A percentile compares a stretch with the other conserved stretches of the same genome.
Conservation (phyloP, 495 filamentous ascomycete genomes). For the Glarea lozoyensis region DNA sequence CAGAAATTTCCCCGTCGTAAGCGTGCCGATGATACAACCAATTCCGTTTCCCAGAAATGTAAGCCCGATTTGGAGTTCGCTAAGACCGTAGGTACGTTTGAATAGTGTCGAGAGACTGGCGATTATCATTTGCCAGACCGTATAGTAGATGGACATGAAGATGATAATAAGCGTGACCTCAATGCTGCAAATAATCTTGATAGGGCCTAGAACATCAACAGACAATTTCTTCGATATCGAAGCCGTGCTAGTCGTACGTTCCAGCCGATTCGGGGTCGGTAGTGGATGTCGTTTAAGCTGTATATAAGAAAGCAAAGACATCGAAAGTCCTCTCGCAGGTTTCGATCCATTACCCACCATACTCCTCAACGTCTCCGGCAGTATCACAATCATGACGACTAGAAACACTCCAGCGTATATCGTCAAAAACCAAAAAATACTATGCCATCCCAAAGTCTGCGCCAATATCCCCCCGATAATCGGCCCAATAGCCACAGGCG, state of each 20-base stretch:
- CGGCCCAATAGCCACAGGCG: slow-evolving; percentile 32
- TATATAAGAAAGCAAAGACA: slow-evolving; percentile 8
- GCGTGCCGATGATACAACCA: slow-evolving; percentile 56
- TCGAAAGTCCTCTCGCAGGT: too few species aligned
- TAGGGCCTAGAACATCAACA: slow-evolving; percentile 8
- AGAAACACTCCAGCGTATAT: slow-evolving; percentile 37
- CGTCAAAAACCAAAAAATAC: slow-evolving; percentile 49
- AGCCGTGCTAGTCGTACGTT: slow-evolving; percentile 3
- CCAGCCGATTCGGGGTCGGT: neutral
- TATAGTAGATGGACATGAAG: slow-evolving; percentile 41
- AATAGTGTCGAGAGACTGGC: slow-evolving; percentile 47
- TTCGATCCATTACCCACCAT: slow-evolving; percentile 41
- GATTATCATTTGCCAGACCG: slow-evolving; percentile 49
- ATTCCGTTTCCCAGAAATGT: slow-evolving; percentile 52
- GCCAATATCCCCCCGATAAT: slow-evolving; percentile 48
- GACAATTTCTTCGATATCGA: too few species aligned
- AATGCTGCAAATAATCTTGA: slow-evolving; percentile 10
- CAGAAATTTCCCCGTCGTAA: slow-evolving; percentile 51
- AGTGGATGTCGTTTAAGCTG: slow-evolving; percentile 9
- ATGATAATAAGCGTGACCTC: slow-evolving; percentile 30
- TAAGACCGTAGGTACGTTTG: slow-evolving; percentile 48
- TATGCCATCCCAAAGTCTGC: slow-evolving; percentile 38
- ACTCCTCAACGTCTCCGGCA: slow-evolving; percentile 48
- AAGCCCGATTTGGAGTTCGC: slow-evolving; percentile 54
- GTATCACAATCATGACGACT: slow-evolving; percentile 27